These are phyloP conservation scores for Albizia julibrissin DNA, from an alignment of 306 rosid species.

Conservation along the genomic window DNA sequence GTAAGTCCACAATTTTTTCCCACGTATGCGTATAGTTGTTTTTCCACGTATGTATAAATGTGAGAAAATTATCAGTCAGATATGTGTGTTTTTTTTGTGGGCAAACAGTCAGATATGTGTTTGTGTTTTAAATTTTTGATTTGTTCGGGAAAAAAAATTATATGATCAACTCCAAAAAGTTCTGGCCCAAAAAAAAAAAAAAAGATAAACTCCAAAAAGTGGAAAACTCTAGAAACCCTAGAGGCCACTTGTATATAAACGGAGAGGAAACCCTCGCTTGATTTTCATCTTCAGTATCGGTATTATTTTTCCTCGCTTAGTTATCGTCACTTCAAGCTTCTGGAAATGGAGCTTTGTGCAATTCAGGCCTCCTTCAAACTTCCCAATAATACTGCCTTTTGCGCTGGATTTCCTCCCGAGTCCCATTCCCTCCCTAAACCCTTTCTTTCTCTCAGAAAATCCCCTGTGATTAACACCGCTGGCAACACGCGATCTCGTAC, in stretches of 20 bases:
- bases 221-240: conserved; percentile 39
- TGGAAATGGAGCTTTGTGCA: conserved; percentile 37
- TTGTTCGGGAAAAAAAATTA: too few species aligned
- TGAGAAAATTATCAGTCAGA: too few species aligned
- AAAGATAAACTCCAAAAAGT: too few species aligned
- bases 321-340: neutral
- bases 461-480: neutral
- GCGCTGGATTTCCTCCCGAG: neutral
- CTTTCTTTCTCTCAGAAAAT: conserved; percentile 17
- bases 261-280: fast-evolving
- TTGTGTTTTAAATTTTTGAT: too few species aligned
- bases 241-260: conserved; percentile 15
- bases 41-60: too few species aligned
- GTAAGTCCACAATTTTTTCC: too few species aligned
- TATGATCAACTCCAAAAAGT: too few species aligned
- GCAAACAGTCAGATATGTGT: too few species aligned
- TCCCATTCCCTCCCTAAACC: conserved; percentile 7
- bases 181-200: too few species aligned
- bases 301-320: neutral
- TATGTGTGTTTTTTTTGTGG: too few species aligned
- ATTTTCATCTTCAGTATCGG: neutral
- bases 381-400: neutral
- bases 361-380: conserved; percentile 33
- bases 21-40: too few species aligned
- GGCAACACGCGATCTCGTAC: conserved; percentile 34